Conservation (phyloP, 768 basidiomycete genomes). For the Termitomyces sp. region DNA sequence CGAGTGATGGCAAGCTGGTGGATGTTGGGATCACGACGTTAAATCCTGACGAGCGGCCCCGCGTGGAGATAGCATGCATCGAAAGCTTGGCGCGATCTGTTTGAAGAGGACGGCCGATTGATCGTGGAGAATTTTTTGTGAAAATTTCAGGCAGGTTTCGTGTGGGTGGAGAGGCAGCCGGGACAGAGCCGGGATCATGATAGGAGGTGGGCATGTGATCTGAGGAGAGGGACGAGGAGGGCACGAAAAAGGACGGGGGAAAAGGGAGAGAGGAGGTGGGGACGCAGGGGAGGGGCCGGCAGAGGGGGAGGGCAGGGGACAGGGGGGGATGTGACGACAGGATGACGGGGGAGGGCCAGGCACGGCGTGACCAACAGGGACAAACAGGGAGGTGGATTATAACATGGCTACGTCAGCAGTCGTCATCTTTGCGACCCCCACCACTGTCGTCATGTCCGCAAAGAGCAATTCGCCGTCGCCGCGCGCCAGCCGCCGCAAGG, state of each 20-base stretch:
- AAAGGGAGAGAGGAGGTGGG: background rate
- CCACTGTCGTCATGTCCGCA: constrained; percentile 31
- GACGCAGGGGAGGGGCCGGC: too few species aligned
- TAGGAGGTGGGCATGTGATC: background rate
- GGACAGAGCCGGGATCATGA: background rate
- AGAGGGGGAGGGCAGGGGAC: background rate
- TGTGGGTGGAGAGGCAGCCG: too few species aligned
- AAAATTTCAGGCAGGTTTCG: too few species aligned
- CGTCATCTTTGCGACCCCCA: constrained; percentile 34
- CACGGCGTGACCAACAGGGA: constrained; percentile 15
- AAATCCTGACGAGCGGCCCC: too few species aligned
- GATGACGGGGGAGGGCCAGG: constrained; percentile 7
- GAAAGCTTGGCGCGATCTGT: background rate
- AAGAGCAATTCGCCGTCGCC: constrained; percentile 30
- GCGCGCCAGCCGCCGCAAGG: constrained; percentile 39
- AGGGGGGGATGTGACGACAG: background rate
- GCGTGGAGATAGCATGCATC: too few species aligned
- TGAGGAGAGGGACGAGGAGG: background rate
- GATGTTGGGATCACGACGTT: too few species aligned
- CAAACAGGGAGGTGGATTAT: constrained; percentile 37
- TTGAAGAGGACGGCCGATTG: too few species aligned
- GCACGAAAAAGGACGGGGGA: background rate
- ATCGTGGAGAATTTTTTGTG: too few species aligned
- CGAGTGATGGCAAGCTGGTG: background rate
- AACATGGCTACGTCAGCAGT: constrained; percentile 45